These are phyloP conservation scores for Pistacia integerrima DNA, from an alignment of 345 rosid genomes.

Conservation along the genomic window DNA sequence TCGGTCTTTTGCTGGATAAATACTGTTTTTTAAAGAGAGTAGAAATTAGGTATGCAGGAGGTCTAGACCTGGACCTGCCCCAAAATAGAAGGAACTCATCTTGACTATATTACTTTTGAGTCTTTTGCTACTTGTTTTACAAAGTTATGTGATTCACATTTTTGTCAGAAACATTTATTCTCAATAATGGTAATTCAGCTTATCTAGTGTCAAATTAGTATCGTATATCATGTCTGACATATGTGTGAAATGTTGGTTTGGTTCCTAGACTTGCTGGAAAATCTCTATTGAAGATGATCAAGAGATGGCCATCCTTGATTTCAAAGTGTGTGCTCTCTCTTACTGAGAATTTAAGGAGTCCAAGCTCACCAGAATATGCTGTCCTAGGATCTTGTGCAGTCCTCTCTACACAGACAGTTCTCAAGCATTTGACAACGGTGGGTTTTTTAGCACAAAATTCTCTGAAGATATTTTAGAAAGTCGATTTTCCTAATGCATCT, in stretches of 20 bases:
- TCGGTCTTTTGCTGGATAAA: neutral
- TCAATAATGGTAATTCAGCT: neutral
- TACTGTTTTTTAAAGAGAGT: neutral
- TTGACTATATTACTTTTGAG: constrained; percentile 6
- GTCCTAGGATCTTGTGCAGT: constrained; percentile 94
- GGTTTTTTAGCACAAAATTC: constrained; percentile 25
- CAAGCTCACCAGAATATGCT: constrained; percentile 65
- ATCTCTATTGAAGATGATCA: constrained; percentile 81
- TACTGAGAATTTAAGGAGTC: constrained; percentile 62
- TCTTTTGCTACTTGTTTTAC: neutral
- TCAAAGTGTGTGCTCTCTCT: constrained; percentile 84
- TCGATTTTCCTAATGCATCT: constrained; percentile 25
- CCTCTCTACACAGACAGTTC: constrained; percentile 89
- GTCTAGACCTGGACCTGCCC: neutral
- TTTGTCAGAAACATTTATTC: neutral
- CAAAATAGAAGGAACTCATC: neutral
- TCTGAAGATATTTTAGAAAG: constrained; percentile 22
- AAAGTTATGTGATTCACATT: neutral
- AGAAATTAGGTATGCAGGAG: neutral
- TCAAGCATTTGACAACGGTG: constrained; percentile 93
- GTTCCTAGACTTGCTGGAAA: constrained; percentile 87
- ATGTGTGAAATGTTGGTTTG: constrained; percentile 29
- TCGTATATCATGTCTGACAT: constrained; percentile 9
- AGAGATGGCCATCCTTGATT: constrained; percentile 93
- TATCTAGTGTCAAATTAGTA: neutral